Conservation (phyloP, 2,329 filamentous ascomycete species). For the Cryphonectria radicalis region DNA sequence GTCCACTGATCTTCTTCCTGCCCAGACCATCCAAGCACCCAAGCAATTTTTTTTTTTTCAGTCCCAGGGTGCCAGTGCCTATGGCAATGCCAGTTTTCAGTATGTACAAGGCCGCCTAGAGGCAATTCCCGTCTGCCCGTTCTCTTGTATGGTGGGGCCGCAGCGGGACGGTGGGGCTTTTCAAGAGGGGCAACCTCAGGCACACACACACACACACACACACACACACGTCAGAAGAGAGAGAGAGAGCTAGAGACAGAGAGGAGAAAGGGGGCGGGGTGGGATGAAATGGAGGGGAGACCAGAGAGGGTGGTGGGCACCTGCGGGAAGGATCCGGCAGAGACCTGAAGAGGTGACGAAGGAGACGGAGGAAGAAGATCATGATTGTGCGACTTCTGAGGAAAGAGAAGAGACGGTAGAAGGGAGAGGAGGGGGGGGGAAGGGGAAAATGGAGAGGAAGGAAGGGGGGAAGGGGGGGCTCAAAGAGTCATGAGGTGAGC, state of each 20-base stretch:
- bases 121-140: slow-evolving; percentile 3
- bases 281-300: neutral
- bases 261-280: neutral
- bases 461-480: neutral
- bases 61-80: neutral
- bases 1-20: slow-evolving; percentile 1
- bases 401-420: neutral
- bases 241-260: neutral
- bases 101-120: neutral
- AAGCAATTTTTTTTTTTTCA: no score
- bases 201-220: neutral
- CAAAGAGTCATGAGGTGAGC: neutral
- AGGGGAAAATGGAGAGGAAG: neutral
- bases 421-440: neutral
- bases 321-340: slow-evolving; percentile 3
- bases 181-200: neutral
- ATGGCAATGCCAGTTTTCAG: neutral
- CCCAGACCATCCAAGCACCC: neutral
- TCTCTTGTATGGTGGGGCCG: slow-evolving; percentile 6
- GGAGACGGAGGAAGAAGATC: neutral
- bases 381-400: neutral
- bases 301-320: neutral
- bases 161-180: neutral
- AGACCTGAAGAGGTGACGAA: neutral
- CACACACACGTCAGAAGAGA: neutral